Conservation (phyloP, 768 basidiomycete species). For the Paxillus involutus region DNA sequence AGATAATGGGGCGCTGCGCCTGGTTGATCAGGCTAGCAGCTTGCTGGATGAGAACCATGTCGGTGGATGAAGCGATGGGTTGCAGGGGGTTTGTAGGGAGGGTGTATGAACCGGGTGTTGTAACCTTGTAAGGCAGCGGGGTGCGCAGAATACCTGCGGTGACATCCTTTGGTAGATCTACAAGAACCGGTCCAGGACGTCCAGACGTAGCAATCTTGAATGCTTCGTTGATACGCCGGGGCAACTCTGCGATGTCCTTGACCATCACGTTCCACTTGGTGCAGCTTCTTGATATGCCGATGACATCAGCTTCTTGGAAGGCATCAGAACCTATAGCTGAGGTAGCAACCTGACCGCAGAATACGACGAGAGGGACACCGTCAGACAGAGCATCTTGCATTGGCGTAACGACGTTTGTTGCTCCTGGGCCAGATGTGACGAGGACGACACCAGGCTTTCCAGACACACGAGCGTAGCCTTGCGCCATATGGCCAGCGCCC, state of each 20-base stretch:
- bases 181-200: constrained; percentile 95
- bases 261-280: constrained; percentile 99
- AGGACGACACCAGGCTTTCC: constrained; percentile 97
- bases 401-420: constrained; percentile 96
- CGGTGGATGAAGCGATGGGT: constrained; percentile 51
- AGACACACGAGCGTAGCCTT: constrained; percentile 96
- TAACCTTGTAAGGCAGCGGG: constrained; percentile 81
- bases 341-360: constrained; percentile 97
- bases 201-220: constrained; percentile 99
- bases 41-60: constrained; percentile 66
- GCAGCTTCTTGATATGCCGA: constrained; percentile 95
- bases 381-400: constrained; percentile 98
- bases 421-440: constrained; percentile 97
- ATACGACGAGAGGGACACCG: constrained; percentile 92
- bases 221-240: constrained; percentile 95
- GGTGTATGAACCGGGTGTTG: constrained; percentile 79
- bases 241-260: constrained; percentile 93
- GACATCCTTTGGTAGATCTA: constrained; percentile 98
- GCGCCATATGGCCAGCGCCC: constrained; percentile 98
- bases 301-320: constrained; percentile 97
- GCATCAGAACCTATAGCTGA: constrained; percentile 99
- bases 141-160: constrained; percentile 89
- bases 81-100: constrained; percentile 76
- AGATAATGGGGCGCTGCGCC: constrained; percentile 88
- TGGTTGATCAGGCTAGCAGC: constrained; percentile 92